phyloP scores from a whole-genome alignment of 2,329 filamentous ascomycete genomes.

The Colletotrichum limetticola region DNA sequence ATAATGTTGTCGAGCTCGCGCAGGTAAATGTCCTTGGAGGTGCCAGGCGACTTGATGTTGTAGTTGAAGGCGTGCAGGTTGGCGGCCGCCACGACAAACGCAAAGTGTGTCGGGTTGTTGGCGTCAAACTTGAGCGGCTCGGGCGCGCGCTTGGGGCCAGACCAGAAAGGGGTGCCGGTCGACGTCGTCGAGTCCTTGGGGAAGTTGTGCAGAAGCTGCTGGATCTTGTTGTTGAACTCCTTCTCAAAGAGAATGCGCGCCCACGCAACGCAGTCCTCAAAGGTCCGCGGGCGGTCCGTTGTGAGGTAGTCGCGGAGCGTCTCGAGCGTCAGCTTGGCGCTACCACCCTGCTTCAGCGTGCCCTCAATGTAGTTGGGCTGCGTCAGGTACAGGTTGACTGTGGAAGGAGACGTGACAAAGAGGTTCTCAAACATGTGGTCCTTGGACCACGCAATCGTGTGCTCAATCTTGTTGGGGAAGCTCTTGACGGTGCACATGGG shows the following conservation, averaged over 20 bases:
- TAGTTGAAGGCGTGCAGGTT: constrained; percentile 99
- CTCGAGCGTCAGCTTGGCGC: constrained; percentile 93
- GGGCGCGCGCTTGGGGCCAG: constrained; percentile 95
- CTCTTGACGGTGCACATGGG: constrained; percentile 98
- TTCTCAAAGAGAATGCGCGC: constrained; percentile 93
- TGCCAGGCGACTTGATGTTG: constrained; percentile 86
- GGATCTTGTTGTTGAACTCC: constrained; percentile 96
- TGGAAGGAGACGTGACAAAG: constrained; percentile 93
- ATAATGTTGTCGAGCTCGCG: constrained; percentile 92
- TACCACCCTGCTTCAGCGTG: constrained; percentile 91
- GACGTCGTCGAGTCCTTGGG: constrained; percentile 93
- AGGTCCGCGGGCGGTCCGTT: constrained; percentile 88
- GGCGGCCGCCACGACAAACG: constrained; percentile 87
- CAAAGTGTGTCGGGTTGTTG: constrained; percentile 85
- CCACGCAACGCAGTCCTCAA: constrained; percentile 98
- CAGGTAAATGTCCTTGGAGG: constrained; percentile 76
- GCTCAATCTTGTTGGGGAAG: constrained; percentile 98
- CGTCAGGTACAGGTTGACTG: constrained; percentile 92
- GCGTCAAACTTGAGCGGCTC: constrained; percentile 90
- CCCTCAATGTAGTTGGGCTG: constrained; percentile 91
- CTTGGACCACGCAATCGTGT: constrained; percentile 98
- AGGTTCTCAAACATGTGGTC: constrained; percentile 90
- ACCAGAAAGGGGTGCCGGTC: constrained; percentile 94
- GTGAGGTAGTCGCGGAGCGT: constrained; percentile 91
- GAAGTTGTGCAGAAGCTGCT: constrained; percentile 96